Evolutionary conservation across 129 eudicot genomes (phyloP).

Genomic region (Silybum marianum): DNA sequence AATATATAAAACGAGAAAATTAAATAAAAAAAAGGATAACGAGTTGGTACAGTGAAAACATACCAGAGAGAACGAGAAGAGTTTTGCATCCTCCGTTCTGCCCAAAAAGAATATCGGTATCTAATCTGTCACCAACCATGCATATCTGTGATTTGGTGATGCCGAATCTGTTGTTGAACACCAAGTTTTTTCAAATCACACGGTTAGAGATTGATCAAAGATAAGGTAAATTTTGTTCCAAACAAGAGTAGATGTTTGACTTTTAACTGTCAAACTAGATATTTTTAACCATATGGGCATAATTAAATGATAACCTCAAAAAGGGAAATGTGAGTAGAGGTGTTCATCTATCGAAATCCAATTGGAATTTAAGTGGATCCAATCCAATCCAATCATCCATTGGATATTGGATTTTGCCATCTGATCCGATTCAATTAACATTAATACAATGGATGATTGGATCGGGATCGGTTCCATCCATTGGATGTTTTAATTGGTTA

Average conservation of each 20-base stretch:
- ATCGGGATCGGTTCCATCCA: too few species aligned
- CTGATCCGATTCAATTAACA: too few species aligned
- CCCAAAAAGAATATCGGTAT: constrained; percentile 95
- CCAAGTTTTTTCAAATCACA: neutral
- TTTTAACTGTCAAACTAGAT: constrained; percentile 1
- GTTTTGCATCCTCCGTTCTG: constrained; percentile 99
- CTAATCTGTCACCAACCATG: constrained; percentile 99
- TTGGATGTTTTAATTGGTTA: too few species aligned
- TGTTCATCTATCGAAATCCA: too few species aligned
- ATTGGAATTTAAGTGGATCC: too few species aligned
- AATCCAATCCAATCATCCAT: too few species aligned
- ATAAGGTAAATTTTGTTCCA: neutral
- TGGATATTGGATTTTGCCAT: too few species aligned
- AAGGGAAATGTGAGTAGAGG: too few species aligned
- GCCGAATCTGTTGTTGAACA: constrained; percentile 68
- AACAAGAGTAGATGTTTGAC: neutral
- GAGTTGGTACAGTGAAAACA: neutral
- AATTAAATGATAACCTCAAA: neutral
- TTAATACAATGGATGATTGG: too few species aligned
- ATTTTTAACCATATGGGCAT: neutral
- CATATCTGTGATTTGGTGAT: constrained; percentile 93
- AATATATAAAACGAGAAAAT: neutral
- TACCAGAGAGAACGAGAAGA: constrained; percentile 98
- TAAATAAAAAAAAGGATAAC: neutral
- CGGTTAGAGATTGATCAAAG: constrained; percentile 4